Base-by-base conservation (phyloP, 2,329 filamentous ascomycete genomes). In the Xylariaceae sp. region DNA sequence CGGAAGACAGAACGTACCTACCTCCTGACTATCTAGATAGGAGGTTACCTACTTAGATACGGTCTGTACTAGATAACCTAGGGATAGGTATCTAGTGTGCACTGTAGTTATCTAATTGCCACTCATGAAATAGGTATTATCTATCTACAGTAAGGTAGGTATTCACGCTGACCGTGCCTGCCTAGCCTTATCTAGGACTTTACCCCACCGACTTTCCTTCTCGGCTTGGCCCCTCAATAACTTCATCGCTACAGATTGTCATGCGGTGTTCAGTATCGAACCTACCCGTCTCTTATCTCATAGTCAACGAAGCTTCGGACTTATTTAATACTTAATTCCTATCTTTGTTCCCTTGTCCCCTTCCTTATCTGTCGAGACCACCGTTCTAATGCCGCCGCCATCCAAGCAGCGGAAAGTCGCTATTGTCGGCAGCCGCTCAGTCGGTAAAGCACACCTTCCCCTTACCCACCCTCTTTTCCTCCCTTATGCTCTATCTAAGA, bases 331-430 rank as follows among this genome's bases (percentile, higher is more conserved):
- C 43, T 29, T 42, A 37, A 41, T 51, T 42, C 43, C 48, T 37
- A 35, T 42, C 37, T 48, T 45, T n/a, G n/a, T 6, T 31, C 4
- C 19, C 26, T 41, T 44, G 51, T 49, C 46, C 49, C 19, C 19
- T 19, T 26, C 42, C 50, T 39, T 32, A 30, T 30, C 11, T 8
- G 7, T 27, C 49, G 40, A 43, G 40, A 37, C 47, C 51, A 32
- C 53, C 50, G 41, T 57, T 45, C 62, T 67, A 62, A 87, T 87
- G 83, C 77, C 83, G 65, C 74, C 83, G 47, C 79, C 81, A 54
- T 79, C 86, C 54, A 90, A 89, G 71, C 87, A 90, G 74, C 80
- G 87, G 66, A 91, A 91, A 76, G 87, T 91, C 73, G 87, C 87
- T 69, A 88, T 91, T 71, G 87, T 91, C 58, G 87, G 87, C 72